These are phyloP conservation scores for Colletotrichum scovillei DNA, from an alignment of 2,329 filamentous ascomycete species.

Conservation along the genomic window DNA sequence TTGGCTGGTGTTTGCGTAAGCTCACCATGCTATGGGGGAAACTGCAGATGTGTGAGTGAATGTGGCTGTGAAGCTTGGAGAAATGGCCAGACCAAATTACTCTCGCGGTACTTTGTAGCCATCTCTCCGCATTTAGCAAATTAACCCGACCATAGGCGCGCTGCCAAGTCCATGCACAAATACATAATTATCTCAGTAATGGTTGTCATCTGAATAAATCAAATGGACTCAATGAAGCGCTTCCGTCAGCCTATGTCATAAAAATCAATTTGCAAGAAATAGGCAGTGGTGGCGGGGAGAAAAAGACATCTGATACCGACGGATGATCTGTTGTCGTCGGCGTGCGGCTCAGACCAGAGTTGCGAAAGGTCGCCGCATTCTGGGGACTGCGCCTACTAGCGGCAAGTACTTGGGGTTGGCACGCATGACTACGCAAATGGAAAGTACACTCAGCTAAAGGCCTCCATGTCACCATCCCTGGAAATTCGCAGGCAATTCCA, in stretches of 20 bases:
- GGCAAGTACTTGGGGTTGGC: neutral
- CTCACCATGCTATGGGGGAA: neutral
- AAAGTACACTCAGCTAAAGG: conserved; percentile 5
- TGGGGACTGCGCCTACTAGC: conserved; percentile 6
- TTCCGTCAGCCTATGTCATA: neutral
- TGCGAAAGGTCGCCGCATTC: conserved; percentile 33
- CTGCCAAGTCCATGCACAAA: neutral
- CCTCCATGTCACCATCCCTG: conserved; percentile 27
- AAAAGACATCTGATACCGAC: conserved; percentile 6
- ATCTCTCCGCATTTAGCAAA: neutral
- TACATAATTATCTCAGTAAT: neutral
- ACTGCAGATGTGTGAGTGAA: neutral
- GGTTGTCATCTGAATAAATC: neutral
- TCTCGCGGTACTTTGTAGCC: neutral
- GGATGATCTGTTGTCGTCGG: conserved; percentile 24
- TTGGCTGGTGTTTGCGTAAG: neutral
- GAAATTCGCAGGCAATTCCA: conserved; percentile 29
- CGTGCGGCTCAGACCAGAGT: conserved; percentile 30
- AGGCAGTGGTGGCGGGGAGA: neutral
- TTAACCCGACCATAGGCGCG: conserved; percentile 4
- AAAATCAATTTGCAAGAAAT: neutral
- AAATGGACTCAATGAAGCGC: neutral
- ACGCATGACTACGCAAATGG: rapidly evolving
- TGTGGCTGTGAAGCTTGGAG: conserved; percentile 31
- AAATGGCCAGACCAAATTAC: neutral